Conservation (phyloP, 352 stramenopile species). For the Blastocystis sp. region DNA sequence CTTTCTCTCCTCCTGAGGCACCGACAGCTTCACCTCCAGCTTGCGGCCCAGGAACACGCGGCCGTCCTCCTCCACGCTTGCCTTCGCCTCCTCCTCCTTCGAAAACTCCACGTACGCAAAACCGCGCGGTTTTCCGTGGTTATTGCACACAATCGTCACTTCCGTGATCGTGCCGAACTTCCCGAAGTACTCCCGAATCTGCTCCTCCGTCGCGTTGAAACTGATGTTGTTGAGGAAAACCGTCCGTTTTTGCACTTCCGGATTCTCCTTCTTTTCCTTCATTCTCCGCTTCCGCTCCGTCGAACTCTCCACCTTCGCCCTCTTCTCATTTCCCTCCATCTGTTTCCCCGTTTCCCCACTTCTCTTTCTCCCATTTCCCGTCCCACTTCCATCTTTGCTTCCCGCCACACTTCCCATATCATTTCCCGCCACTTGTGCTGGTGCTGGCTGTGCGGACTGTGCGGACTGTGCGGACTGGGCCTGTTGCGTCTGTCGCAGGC, state of each 20-base stretch:
- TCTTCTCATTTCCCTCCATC: neutral
- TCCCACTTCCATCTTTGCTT: too few species aligned
- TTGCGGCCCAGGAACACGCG: conserved; percentile 74
- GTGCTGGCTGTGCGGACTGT: neutral
- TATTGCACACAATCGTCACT: conserved; percentile 48
- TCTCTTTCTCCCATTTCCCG: neutral
- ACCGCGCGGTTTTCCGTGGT: conserved; percentile 51
- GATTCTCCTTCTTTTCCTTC: conserved; percentile 49
- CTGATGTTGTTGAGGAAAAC: conserved; percentile 53
- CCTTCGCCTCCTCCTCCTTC: conserved; percentile 78
- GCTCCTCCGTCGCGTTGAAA: conserved; percentile 24
- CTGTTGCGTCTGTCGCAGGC: neutral
- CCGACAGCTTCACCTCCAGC: conserved; percentile 53
- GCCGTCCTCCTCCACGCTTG: conserved; percentile 78
- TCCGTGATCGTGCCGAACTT: conserved; percentile 4
- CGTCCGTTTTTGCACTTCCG: conserved; percentile 25
- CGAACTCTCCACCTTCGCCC: neutral
- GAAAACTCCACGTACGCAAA: conserved; percentile 77
- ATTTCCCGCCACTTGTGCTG: neutral
- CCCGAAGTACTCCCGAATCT: conserved; percentile 9
- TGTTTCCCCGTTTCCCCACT: neutral
- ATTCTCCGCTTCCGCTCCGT: conserved; percentile 19
- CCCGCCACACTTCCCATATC: too few species aligned
- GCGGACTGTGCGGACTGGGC: too few species aligned
- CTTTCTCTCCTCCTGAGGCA: conserved; percentile 61